A percentile compares a stretch with the other conserved stretches of the same genome.
Evolutionary conservation across 345 rosid species (phyloP).

Genomic region (Viola odorata): DNA sequence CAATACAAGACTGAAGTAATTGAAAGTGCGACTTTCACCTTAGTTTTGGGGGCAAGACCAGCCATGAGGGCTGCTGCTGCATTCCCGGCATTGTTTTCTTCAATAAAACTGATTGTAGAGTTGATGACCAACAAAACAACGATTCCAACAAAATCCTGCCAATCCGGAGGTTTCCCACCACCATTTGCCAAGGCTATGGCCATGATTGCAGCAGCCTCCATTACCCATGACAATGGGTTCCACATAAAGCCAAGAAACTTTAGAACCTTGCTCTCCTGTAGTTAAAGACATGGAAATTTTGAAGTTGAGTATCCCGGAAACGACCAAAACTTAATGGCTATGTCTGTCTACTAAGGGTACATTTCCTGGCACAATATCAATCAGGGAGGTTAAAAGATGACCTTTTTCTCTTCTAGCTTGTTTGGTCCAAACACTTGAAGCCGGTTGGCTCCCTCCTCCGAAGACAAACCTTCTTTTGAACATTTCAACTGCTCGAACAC

Average conservation of each 20-base stretch:
- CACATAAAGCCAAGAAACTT: constrained; percentile 96
- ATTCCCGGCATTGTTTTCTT: constrained; percentile 89
- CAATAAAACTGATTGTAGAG: constrained; percentile 91
- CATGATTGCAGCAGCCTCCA: constrained; percentile 92
- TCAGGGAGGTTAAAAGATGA: constrained; percentile 7
- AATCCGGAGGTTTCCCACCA: constrained; percentile 72
- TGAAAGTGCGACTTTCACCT: constrained; percentile 35
- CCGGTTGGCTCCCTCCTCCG: constrained; percentile 65
- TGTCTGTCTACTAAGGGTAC: neutral
- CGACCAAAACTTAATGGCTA: neutral
- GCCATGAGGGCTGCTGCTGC: constrained; percentile 98
- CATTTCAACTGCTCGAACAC: constrained; percentile 43
- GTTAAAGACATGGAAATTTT: neutral
- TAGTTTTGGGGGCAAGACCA: constrained; percentile 83
- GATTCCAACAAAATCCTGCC: constrained; percentile 93
- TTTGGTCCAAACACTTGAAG: constrained; percentile 81
- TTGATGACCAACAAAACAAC: constrained; percentile 60
- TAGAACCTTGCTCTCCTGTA: constrained; percentile 72
- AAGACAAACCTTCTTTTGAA: constrained; percentile 34
- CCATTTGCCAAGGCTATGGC: constrained; percentile 84
- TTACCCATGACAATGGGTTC: constrained; percentile 98
- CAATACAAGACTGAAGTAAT: neutral
- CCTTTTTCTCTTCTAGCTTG: constrained; percentile 93
- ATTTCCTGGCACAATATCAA: neutral
- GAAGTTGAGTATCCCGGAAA: neutral